Conservation (phyloP, 2,329 filamentous ascomycete genomes). For the Nectriaceae sp. region DNA sequence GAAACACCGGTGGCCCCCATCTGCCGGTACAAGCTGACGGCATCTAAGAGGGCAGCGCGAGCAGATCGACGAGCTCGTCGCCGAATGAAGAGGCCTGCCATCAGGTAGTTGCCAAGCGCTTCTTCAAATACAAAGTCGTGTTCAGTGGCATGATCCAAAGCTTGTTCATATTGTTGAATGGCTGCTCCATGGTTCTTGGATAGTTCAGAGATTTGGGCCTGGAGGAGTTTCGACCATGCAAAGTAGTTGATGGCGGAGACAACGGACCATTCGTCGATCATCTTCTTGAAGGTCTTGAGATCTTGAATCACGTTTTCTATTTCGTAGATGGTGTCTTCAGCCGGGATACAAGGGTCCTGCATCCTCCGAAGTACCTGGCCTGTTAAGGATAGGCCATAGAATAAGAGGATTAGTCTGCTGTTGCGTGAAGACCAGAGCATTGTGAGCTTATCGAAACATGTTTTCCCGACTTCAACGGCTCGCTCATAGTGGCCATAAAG, state of each 20-base stretch:
- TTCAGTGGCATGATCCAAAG: constrained; percentile 70
- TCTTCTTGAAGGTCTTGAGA: constrained; percentile 56
- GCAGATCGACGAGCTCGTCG: constrained; percentile 67
- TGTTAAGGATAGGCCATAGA: constrained; percentile 59
- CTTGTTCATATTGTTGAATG: constrained; percentile 67
- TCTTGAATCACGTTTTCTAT: constrained; percentile 51
- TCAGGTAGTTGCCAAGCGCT: constrained; percentile 71
- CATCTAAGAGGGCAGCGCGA: constrained; percentile 67
- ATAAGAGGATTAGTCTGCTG: constrained; percentile 58
- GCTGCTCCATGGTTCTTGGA: constrained; percentile 57
- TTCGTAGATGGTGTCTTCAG: constrained; percentile 46
- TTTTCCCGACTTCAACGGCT: constrained; percentile 58
- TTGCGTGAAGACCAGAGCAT: constrained; percentile 62
- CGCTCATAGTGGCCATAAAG: constrained; percentile 64
- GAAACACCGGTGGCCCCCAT: constrained; percentile 71
- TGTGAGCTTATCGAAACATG: constrained; percentile 47
- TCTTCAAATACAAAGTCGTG: constrained; percentile 71
- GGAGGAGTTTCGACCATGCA: constrained; percentile 67
- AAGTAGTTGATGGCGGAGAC: constrained; percentile 72
- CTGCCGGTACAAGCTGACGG: constrained; percentile 67
- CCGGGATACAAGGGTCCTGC: constrained; percentile 46
- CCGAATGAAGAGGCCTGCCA: constrained; percentile 71
- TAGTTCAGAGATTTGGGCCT: constrained; percentile 69
- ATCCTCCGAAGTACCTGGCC: constrained; percentile 52
- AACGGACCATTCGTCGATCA: constrained; percentile 64